phyloP scores from a whole-genome alignment of 495 filamentous ascomycete species.

The Xylaria scruposa region DNA sequence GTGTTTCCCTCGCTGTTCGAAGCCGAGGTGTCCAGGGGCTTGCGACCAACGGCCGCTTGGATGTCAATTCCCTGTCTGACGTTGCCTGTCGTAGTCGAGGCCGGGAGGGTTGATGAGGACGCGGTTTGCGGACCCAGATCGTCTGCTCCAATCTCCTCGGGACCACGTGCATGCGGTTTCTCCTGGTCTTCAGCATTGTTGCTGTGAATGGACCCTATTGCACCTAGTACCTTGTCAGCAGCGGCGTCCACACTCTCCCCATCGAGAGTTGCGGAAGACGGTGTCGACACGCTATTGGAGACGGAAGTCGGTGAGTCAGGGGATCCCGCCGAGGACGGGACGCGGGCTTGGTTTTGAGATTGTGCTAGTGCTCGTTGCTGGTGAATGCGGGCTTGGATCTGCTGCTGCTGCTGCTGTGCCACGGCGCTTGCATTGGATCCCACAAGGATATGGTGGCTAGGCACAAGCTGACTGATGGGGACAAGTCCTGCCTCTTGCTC shows the following conservation, averaged over 20 bases:
- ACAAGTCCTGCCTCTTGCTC: conserved; percentile 78
- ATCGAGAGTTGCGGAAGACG: conserved; percentile 31
- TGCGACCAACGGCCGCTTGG: conserved; percentile 60
- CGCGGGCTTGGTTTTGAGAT: conserved; percentile 35
- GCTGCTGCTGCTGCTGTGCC: conserved; percentile 31
- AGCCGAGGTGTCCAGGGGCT: conserved; percentile 26
- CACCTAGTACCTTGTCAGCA: conserved; percentile 23
- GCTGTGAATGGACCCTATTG: conserved; percentile 35
- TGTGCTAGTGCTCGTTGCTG: conserved; percentile 35
- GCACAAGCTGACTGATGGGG: conserved; percentile 56
- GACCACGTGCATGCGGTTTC: conserved; percentile 79
- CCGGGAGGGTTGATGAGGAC: conserved; percentile 20
- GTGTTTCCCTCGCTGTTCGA: conserved; percentile 25
- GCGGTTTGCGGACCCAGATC: conserved; percentile 81
- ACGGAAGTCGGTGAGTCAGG: conserved; percentile 37
- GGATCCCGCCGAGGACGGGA: conserved; percentile 26
- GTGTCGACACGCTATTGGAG: conserved; percentile 31
- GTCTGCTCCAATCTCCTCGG: conserved; percentile 80
- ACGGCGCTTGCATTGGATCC: conserved; percentile 24
- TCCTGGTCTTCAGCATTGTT: conserved; percentile 63
- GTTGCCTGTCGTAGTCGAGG: conserved; percentile 34
- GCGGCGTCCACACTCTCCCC: conserved; percentile 33
- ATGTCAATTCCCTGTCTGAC: conserved; percentile 59
- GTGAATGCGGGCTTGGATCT: conserved; percentile 30
- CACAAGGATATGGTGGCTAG: conserved; percentile 38